Conservation (phyloP, 2,329 filamentous ascomycete genomes). For the Beauveria australis region DNA sequence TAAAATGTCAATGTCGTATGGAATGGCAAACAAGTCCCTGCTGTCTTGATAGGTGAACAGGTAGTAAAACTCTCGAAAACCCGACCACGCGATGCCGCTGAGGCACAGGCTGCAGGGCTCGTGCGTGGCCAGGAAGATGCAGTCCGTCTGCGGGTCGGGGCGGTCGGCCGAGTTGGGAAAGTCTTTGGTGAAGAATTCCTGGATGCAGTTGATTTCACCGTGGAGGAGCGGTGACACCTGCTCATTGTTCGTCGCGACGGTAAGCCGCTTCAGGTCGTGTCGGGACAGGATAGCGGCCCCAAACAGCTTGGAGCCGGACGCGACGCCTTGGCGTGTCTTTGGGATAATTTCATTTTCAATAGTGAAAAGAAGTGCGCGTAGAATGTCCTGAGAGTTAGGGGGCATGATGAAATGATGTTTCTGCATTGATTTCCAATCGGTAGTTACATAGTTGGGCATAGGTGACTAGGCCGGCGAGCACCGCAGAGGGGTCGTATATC, state of each 20-base stretch:
- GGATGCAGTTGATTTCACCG: constrained; percentile 54
- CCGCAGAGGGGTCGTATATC: neutral
- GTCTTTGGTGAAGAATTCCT: constrained; percentile 41
- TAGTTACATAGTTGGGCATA: neutral
- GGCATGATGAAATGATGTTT: constrained; percentile 16
- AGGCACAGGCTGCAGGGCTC: constrained; percentile 52
- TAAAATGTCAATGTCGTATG: constrained; percentile 50
- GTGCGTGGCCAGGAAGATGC: constrained; percentile 51
- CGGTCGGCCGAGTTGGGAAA: constrained; percentile 27
- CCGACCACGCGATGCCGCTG: constrained; percentile 49
- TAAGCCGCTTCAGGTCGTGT: constrained; percentile 31
- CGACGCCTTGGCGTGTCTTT: constrained; percentile 40
- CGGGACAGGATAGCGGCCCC: constrained; percentile 46
- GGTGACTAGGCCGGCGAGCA: neutral
- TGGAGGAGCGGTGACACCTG: constrained; percentile 45
- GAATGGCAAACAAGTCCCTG: constrained; percentile 45
- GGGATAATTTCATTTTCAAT: constrained; percentile 42
- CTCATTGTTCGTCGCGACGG: constrained; percentile 49
- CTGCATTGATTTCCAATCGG: neutral
- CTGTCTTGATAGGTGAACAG: constrained; percentile 53
- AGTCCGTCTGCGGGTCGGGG: constrained; percentile 34
- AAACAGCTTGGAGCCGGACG: constrained; percentile 47
- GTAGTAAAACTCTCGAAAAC: constrained; percentile 49
- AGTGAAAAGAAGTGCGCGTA: constrained; percentile 32
- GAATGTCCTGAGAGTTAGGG: constrained; percentile 19